Percentiles rank a stretch among this genome's conserved stretches.
Evolutionary conservation across 2,329 filamentous ascomycete species (phyloP).

Genomic region (Alternaria gaisen): DNA sequence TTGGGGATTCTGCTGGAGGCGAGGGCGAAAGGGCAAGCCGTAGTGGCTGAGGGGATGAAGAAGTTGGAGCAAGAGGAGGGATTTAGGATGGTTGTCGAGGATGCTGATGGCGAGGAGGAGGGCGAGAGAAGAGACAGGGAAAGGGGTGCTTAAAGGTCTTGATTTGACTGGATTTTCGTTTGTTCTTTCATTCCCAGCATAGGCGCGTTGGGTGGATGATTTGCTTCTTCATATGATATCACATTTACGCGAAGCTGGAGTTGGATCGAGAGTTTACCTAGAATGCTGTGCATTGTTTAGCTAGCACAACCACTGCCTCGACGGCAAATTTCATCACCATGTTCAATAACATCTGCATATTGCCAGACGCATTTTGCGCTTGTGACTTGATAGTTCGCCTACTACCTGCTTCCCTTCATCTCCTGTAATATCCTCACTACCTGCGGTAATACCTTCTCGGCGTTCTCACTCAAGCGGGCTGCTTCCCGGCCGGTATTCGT

Average conservation of each 20-base stretch:
- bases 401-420: conserved; percentile 14
- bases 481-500: conserved; percentile 48
- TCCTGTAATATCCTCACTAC: conserved; percentile 39
- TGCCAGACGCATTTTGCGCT: neutral
- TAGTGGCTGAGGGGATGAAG: neutral
- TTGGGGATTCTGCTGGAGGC: conserved; percentile 29
- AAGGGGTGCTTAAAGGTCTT: neutral
- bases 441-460: conserved; percentile 50
- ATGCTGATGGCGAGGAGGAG: conserved; percentile 3
- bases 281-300: conserved; percentile 9
- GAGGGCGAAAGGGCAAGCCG: conserved; percentile 13
- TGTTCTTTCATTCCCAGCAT: neutral
- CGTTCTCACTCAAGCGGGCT: conserved; percentile 52
- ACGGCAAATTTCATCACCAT: conserved; percentile 2
- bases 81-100: conserved; percentile 19
- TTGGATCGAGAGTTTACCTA: neutral
- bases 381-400: neutral
- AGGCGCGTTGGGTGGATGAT: neutral
- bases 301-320: conserved; percentile 7
- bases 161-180: neutral
- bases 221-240: neutral
- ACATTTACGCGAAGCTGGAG: neutral
- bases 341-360: neutral
- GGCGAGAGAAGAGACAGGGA: conserved; percentile 2
- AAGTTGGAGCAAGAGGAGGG: neutral